Conservation (phyloP, 2,329 filamentous ascomycete genomes). For the Didymella keratinophila region DNA sequence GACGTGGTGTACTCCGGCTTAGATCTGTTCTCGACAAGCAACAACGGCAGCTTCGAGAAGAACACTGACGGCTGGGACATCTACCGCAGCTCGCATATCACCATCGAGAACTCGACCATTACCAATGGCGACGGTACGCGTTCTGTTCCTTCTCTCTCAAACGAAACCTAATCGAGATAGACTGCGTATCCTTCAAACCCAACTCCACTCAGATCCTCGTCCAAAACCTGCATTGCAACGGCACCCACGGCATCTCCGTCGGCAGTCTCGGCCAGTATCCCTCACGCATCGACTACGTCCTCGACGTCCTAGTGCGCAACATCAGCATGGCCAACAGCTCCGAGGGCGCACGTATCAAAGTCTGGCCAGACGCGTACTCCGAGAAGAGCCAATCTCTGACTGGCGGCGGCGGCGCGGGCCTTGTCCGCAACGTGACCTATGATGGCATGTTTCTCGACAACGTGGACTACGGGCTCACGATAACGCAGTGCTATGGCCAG, state of each 20-base stretch:
- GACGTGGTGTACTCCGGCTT: conserved; percentile 45
- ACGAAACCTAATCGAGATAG: not conserved
- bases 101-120: conserved; percentile 68
- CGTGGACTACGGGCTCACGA: conserved; percentile 68
- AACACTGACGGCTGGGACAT: conserved; percentile 60
- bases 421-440: conserved; percentile 71
- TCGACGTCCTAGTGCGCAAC: conserved; percentile 64
- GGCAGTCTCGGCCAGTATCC: conserved; percentile 72
- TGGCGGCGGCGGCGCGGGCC: conserved; percentile 67
- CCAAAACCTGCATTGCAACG: conserved; percentile 70
- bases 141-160: too few relatives aligned
- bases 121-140: conserved; percentile 55
- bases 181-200: conserved; percentile 73
- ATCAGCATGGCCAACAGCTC: conserved; percentile 37
- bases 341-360: conserved; percentile 24
- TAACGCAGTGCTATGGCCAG: conserved; percentile 69
- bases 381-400: conserved; percentile 64
- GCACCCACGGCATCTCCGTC: conserved; percentile 73
- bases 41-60: conserved; percentile 24
- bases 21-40: conserved; percentile 22
- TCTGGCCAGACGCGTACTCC: conserved; percentile 65
- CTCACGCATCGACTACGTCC: conserved; percentile 68
- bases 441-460: conserved; percentile 66
- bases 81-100: conserved; percentile 64
- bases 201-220: conserved; percentile 72